Base-by-base conservation (phyloP, 345 rosid species). In the Heritiera littoralis region DNA sequence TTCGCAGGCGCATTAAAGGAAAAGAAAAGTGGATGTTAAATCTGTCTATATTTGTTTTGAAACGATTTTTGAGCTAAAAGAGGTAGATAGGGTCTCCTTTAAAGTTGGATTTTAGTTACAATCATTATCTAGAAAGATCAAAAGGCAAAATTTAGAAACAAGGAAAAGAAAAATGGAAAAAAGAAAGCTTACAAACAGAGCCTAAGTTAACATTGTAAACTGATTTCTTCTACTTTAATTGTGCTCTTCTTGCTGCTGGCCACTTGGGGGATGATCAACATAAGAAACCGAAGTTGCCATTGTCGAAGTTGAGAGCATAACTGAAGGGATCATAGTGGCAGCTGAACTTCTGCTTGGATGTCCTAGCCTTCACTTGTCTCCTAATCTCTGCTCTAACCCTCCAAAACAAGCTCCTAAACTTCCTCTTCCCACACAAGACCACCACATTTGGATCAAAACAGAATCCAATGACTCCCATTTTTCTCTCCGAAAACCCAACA, bases 271-370 rank as follows among this genome's bases (percentile, higher is more conserved):
- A 67, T 80, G 81, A 78, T 86, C 85, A 86, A 79, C 92, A 88
- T 76, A 87, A 83, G 83, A 89, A 89, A 43, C 89, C 89, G 49
- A 86, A 90, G 89, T 90, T 86, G 81, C 90, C 91, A 68, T 87
- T 84, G 67, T 93, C 94, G 70, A 93, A 93, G 90, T 93, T 93
- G 82, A 93, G 98, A 83, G 94, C 89, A 78, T 93, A 93, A 56
- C 92, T 93, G n/a, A 88, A 84, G 32, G 94, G 89, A 76, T 93
- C 96, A 32, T 89, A 91, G 72, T 89, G 89, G 81, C 88, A 91
- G 82, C 89, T 89, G 79, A 83, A 82, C 49, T 79, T 87, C 73
- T 81, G 72, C 75, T 82, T 87, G 23, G 84, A 81, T 12, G 60
- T 35, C 84, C 85, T 84, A 17, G 56, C 66, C 86, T 82, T 85